A percentile compares a stretch with the other conserved stretches of the same genome.
Conservation (phyloP, 2,329 filamentous ascomycete genomes). For the Ophidiomyces ophidiicola region DNA sequence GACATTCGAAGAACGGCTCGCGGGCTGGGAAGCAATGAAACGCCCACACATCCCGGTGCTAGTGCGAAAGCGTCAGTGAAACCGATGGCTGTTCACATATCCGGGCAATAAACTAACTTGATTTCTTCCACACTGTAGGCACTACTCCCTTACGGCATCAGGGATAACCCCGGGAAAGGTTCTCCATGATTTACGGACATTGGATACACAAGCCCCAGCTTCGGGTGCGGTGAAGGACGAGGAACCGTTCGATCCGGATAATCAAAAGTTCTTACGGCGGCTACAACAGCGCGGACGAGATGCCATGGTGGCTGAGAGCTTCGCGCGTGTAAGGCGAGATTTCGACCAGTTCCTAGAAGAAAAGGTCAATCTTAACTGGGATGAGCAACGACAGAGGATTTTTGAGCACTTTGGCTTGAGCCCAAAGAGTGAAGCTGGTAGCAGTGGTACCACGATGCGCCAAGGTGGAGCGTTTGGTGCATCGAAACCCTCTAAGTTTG, state of each 20-base stretch:
- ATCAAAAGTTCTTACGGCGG: constrained; percentile 65
- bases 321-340: constrained; percentile 76
- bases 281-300: constrained; percentile 83
- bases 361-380: constrained; percentile 91
- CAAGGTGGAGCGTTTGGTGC: constrained; percentile 43
- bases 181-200: constrained; percentile 70
- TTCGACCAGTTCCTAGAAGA: constrained; percentile 92
- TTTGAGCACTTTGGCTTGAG: constrained; percentile 91
- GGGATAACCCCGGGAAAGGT: constrained; percentile 80
- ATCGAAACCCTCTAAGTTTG: constrained; percentile 23
- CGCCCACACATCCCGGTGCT: constrained; percentile 30
- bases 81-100: background rate
- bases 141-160: constrained; percentile 86
- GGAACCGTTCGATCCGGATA: constrained; percentile 42
- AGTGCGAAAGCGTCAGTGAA: constrained; percentile 43
- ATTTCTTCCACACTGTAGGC: constrained; percentile 39
- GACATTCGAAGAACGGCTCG: constrained; percentile 68
- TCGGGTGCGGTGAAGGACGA: constrained; percentile 20
- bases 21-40: constrained; percentile 58
- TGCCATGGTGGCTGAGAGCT: constrained; percentile 81
- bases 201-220: constrained; percentile 55
- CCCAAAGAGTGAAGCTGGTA: constrained; percentile 32
- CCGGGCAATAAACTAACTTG: background rate
- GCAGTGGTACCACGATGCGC: constrained; percentile 34
- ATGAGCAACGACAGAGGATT: constrained; percentile 79